Percentiles rank a stretch among this genome's conserved stretches.
These are phyloP conservation scores for Psidium guajava DNA, from an alignment of 345 rosid genomes.

Conservation along the genomic window DNA sequence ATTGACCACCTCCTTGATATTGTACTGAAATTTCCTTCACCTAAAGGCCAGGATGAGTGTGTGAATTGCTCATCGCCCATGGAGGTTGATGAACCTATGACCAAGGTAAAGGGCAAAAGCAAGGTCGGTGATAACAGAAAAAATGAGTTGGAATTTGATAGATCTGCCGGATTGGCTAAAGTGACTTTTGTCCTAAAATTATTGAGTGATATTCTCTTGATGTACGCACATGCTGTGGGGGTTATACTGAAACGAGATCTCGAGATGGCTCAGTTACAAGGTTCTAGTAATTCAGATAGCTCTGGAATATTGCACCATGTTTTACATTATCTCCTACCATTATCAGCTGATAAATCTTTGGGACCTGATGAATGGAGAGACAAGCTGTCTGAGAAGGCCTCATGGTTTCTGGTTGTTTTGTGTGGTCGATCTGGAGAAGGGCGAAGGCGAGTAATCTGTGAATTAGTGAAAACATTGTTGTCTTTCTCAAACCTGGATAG, in stretches of 20 bases:
- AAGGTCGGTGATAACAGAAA: constrained; percentile 64
- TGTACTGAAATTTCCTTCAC: constrained; percentile 55
- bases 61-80: constrained; percentile 28
- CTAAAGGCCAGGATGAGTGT: constrained; percentile 45
- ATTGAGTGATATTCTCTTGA: constrained; percentile 80
- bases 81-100: constrained; percentile 82
- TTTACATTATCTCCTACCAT: constrained; percentile 67
- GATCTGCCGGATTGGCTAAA: constrained; percentile 81
- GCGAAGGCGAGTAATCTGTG: constrained; percentile 70
- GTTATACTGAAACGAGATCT: constrained; percentile 77
- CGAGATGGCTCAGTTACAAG: constrained; percentile 62
- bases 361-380: constrained; percentile 89
- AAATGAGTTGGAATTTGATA: constrained; percentile 54
- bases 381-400: constrained; percentile 83
- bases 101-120: constrained; percentile 80
- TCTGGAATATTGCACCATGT: constrained; percentile 75
- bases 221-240: constrained; percentile 83
- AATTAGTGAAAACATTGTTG: constrained; percentile 73
- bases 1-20: constrained; percentile 96
- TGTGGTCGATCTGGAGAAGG: constrained; percentile 95
- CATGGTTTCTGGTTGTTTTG: constrained; percentile 80
- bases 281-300: constrained; percentile 45
- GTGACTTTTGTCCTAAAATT: constrained; percentile 82
- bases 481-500: constrained; percentile 55
- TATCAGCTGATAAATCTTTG: constrained; percentile 52